phyloP scores from a whole-genome alignment of 208 protist species.

The Trypanosoma mega region DNA sequence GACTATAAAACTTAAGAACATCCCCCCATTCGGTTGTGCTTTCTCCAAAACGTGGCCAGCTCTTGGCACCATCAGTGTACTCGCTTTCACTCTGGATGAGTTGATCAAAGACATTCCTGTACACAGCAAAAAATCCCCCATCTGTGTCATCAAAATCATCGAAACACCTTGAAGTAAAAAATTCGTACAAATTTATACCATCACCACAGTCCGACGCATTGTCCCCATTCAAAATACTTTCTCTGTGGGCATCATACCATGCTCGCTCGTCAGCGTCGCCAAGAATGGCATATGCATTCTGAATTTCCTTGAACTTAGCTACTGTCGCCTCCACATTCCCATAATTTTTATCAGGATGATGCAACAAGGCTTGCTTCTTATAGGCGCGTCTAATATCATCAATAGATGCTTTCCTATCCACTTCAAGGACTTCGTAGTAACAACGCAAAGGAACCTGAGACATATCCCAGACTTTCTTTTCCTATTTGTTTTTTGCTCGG shows the following conservation, averaged over 20 bases:
- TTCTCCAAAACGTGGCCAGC: constrained; percentile 74
- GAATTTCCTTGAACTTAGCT: constrained; percentile 82
- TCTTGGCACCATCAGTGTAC: constrained; percentile 49
- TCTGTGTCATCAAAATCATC: constrained; percentile 77
- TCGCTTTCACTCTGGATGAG: constrained; percentile 73
- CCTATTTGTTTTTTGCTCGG: no score
- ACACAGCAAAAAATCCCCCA: constrained; percentile 79
- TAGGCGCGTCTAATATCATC: constrained; percentile 87
- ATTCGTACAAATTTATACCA: constrained; percentile 81
- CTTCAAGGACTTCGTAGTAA: constrained; percentile 87
- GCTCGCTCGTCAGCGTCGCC: constrained; percentile 82
- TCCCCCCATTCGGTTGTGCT: constrained; percentile 54
- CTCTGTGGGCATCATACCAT: constrained; percentile 91
- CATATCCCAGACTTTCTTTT: no score
- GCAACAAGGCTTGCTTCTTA: constrained; percentile 81
- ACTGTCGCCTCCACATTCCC: constrained; percentile 74
- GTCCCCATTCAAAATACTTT: constrained; percentile 71
- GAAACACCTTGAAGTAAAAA: constrained; percentile 81
- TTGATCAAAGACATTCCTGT: constrained; percentile 69
- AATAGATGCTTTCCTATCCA: constrained; percentile 70
- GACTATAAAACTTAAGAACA: constrained; percentile 75
- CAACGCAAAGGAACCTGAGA: constrained; percentile 54
- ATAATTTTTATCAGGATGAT: constrained; percentile 92
- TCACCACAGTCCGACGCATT: constrained; percentile 51
- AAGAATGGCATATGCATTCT: constrained; percentile 89